phyloP scores from a whole-genome alignment of 495 filamentous ascomycete genomes.

The Glarea lozoyensis region DNA sequence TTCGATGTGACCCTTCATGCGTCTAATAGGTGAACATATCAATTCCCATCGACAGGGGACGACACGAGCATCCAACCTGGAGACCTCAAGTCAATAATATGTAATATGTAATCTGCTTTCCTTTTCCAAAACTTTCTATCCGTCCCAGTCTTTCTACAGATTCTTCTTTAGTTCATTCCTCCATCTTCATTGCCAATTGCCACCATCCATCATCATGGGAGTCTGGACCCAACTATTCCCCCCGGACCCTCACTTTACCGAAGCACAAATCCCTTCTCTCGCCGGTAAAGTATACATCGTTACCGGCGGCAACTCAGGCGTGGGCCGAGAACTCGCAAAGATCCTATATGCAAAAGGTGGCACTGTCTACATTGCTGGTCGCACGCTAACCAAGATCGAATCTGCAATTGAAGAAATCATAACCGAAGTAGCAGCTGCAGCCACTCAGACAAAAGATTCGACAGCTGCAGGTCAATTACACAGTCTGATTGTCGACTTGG shows the following conservation, averaged over 20 bases:
- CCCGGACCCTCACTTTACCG: constrained; percentile 12
- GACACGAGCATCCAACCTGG: too few species aligned
- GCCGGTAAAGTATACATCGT: constrained; percentile 16
- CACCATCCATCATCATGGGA: constrained; percentile 7
- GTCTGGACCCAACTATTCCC: constrained; percentile 21
- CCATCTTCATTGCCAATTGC: too few species aligned
- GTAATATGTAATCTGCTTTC: too few species aligned
- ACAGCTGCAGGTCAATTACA: constrained; percentile 25
- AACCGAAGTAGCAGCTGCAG: too few species aligned
- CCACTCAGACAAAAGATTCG: not conserved
- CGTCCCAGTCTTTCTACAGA: too few species aligned
- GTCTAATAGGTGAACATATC: too few species aligned
- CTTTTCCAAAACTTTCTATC: too few species aligned
- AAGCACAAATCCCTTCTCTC: constrained; percentile 8
- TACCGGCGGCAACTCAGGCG: constrained; percentile 15
- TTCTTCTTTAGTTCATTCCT: too few species aligned
- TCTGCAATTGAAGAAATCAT: constrained; percentile 29
- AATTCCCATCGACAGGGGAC: too few species aligned
- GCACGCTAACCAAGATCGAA: constrained; percentile 26
- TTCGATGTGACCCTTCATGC: too few species aligned
- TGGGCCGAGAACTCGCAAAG: constrained; percentile 28
- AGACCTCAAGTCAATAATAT: too few species aligned
- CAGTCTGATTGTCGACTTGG: constrained; percentile 36
- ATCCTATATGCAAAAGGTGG: constrained; percentile 37
- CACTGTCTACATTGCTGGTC: constrained; percentile 45